phyloP scores from a whole-genome alignment of 129 eudicot species.

The Helichrysum umbraculigerum region DNA sequence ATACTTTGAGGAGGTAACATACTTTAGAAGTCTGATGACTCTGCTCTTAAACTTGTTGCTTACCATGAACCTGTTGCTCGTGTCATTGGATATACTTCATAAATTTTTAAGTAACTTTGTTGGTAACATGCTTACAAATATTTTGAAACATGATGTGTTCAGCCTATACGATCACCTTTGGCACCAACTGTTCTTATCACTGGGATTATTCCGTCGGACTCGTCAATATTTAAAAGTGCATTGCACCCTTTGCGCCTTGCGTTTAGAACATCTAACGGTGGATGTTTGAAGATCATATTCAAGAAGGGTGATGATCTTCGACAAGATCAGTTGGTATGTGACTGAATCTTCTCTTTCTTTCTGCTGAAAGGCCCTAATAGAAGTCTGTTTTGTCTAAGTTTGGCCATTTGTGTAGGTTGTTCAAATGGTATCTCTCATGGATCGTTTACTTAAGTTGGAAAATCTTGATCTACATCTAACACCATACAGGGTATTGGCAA shows the following conservation, averaged over 20 bases:
- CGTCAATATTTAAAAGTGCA: slow-evolving; percentile 89
- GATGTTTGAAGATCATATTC: slow-evolving; percentile 84
- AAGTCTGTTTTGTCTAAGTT: not conserved
- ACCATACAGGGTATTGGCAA: slow-evolving; percentile 97
- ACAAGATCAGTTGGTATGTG: slow-evolving; percentile 93
- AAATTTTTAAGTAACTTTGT: not conserved
- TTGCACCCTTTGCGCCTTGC: slow-evolving; percentile 86
- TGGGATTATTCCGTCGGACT: slow-evolving; percentile 95
- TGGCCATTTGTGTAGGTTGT: slow-evolving; percentile 56
- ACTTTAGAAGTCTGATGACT: not conserved
- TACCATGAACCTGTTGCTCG: not conserved
- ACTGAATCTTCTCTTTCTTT: not conserved
- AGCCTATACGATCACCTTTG: slow-evolving; percentile 96
- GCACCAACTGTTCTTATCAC: slow-evolving; percentile 88
- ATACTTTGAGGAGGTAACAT: slow-evolving; percentile 93
- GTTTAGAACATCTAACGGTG: slow-evolving; percentile 80
- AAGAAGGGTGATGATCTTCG: slow-evolving; percentile 99
- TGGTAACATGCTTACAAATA: slow-evolving; percentile 13
- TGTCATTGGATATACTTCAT: not conserved
- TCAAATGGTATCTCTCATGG: slow-evolving; percentile 99
- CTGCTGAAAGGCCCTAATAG: not conserved
- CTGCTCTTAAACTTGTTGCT: slow-evolving; percentile 6
- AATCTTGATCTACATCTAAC: slow-evolving; percentile 95
- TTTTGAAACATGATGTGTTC: slow-evolving; percentile 28
- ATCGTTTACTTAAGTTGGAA: slow-evolving; percentile 91